Evolutionary conservation across 2,329 filamentous ascomycete species (phyloP).

Genomic region (Hymenoscyphus infarciens): DNA sequence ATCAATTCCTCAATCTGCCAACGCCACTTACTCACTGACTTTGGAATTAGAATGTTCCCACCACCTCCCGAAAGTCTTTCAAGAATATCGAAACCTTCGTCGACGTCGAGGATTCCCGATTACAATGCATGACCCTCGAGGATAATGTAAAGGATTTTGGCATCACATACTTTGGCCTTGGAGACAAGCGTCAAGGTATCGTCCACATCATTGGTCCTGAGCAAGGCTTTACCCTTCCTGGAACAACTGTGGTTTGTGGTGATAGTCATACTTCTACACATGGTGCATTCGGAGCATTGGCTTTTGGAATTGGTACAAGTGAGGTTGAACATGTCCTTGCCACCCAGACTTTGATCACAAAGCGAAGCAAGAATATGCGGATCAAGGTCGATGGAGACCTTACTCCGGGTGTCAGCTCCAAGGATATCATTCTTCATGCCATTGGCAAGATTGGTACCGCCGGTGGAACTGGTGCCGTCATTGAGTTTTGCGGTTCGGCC

Average conservation of each 20-base stretch:
- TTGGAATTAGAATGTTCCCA: slow-evolving; percentile 79
- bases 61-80: slow-evolving; percentile 82
- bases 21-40: background rate
- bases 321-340: slow-evolving; percentile 98
- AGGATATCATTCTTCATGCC: slow-evolving; percentile 89
- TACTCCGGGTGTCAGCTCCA: slow-evolving; percentile 87
- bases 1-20: slow-evolving; percentile 7
- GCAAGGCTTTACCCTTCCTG: slow-evolving; percentile 96
- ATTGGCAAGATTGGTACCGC: slow-evolving; percentile 95
- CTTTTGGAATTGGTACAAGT: slow-evolving; percentile 95
- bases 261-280: slow-evolving; percentile 98
- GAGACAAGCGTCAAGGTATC: slow-evolving; percentile 95
- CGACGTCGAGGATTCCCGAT: slow-evolving; percentile 86
- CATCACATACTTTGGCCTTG: slow-evolving; percentile 94
- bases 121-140: slow-evolving; percentile 93
- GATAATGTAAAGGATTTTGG: slow-evolving; percentile 97
- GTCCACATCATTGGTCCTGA: slow-evolving; percentile 98
- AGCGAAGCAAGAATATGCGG: slow-evolving; percentile 97
- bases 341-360: slow-evolving; percentile 91
- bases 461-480: slow-evolving; percentile 89
- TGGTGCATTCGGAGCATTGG: slow-evolving; percentile 90
- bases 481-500: slow-evolving; percentile 95
- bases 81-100: slow-evolving; percentile 94
- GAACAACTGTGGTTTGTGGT: slow-evolving; percentile 94
- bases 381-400: slow-evolving; percentile 92